phyloP scores from a whole-genome alignment of 257 asterid genomes.

The Gentiana macrophylla region DNA sequence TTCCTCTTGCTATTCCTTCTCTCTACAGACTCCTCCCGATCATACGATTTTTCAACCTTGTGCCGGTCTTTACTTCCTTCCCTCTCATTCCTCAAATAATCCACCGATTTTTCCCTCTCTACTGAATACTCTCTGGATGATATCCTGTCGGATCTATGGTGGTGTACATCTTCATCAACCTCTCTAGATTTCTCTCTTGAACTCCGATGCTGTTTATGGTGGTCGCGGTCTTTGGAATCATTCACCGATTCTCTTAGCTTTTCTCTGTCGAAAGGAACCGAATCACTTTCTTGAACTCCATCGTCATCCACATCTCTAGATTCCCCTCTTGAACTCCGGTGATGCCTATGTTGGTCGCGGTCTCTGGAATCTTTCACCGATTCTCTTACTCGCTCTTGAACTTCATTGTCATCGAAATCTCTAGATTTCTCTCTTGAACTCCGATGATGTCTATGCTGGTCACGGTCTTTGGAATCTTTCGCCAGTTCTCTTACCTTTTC shows the following conservation, averaged over 20 bases:
- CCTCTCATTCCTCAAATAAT: constrained; percentile 22
- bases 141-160: constrained; percentile 34
- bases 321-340: constrained; percentile 17
- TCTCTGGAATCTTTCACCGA: constrained; percentile 13
- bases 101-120: constrained; percentile 22
- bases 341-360: constrained; percentile 13
- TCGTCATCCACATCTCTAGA: constrained; percentile 34
- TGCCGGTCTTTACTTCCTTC: constrained; percentile 51
- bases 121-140: constrained; percentile 14
- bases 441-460: constrained; percentile 14
- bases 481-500: constrained; percentile 39
- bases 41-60: constrained; percentile 22
- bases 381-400: constrained; percentile 19
- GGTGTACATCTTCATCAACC: constrained; percentile 34
- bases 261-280: too few relatives aligned
- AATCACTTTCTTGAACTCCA: too few relatives aligned
- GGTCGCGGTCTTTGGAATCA: constrained; percentile 9
- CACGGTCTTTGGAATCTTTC: constrained; percentile 21
- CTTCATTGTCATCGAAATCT: constrained; percentile 5
- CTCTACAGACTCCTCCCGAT: constrained; percentile 55
- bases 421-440: constrained; percentile 40
- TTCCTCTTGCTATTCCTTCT: constrained; percentile 53
- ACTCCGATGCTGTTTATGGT: constrained; percentile 13
- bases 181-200: constrained; percentile 27
- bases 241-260: constrained; percentile 28